These are phyloP conservation scores for Trypethelium eluteriae DNA, from an alignment of 495 filamentous ascomycete species.

Conservation along the genomic window DNA sequence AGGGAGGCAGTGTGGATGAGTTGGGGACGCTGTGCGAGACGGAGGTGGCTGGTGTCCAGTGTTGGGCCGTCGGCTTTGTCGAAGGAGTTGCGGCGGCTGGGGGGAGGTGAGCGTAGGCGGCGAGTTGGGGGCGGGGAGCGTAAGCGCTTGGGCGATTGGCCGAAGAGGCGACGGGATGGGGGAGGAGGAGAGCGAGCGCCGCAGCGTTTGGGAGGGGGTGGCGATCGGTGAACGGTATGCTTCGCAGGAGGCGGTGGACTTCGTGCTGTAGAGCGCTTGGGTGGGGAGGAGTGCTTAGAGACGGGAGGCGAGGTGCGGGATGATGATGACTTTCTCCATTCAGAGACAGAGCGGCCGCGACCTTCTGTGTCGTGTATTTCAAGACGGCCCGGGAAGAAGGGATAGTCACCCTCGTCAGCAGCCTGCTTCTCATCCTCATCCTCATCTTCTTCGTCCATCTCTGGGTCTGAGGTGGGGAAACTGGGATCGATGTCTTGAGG, in stretches of 20 bases:
- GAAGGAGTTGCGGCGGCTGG: constrained; percentile 41
- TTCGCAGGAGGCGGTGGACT: constrained; percentile 44
- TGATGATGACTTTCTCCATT: constrained; percentile 13
- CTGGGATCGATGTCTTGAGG: constrained; percentile 97
- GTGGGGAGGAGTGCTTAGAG: constrained; percentile 18
- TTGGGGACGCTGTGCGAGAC: constrained; percentile 32
- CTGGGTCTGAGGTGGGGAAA: constrained; percentile 87
- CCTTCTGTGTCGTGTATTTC: constrained; percentile 36
- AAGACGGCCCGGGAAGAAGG: constrained; percentile 52
- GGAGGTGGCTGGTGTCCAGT: constrained; percentile 12
- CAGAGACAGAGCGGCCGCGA: constrained; percentile 30
- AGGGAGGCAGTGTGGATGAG: constrained; percentile 34
- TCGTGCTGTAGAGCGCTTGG: constrained; percentile 23
- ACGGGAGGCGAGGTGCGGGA: not conserved
- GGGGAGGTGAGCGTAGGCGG: constrained; percentile 47
- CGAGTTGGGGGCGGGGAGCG: constrained; percentile 54
- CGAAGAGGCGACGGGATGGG: constrained; percentile 58
- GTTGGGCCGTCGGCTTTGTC: constrained; percentile 17
- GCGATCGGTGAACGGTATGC: constrained; percentile 42
- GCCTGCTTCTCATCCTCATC: constrained; percentile 53
- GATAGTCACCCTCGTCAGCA: constrained; percentile 49
- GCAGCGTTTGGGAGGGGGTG: constrained; percentile 24
- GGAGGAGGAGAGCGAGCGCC: constrained; percentile 22
- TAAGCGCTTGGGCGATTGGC: constrained; percentile 60
- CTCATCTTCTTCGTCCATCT: constrained; percentile 58